A percentile compares a stretch with the other conserved stretches of the same genome.
Conservation (phyloP, 2,329 filamentous ascomycete species). For the Coniella vitis region DNA sequence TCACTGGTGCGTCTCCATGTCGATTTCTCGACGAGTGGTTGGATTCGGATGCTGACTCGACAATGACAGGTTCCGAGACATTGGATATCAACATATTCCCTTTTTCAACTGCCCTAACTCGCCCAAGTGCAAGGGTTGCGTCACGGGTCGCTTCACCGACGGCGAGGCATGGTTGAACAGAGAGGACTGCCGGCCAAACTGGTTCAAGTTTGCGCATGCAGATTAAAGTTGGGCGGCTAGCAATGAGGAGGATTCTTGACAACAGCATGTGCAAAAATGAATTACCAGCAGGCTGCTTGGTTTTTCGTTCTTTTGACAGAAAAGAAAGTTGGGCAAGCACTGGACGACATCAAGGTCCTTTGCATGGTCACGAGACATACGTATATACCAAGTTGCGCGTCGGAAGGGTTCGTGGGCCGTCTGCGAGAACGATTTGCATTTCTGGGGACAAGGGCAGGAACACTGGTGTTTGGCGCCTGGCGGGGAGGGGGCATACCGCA, state of each 20-base stretch:
- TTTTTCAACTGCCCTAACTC: slow-evolving; percentile 99
- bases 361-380: not conserved
- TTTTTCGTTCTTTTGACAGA: no score
- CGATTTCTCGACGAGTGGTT: not conserved
- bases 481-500: slow-evolving; percentile 5
- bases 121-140: slow-evolving; percentile 83
- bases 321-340: not conserved
- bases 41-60: not conserved
- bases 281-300: no score
- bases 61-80: slow-evolving; percentile 85
- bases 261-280: no score
- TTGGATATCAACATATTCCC: slow-evolving; percentile 95
- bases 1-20: slow-evolving; percentile 67
- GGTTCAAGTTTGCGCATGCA: slow-evolving; percentile 93
- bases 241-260: no score
- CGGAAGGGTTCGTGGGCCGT: slow-evolving; percentile 9
- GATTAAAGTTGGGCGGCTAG: no score
- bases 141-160: slow-evolving; percentile 81
- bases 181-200: slow-evolving; percentile 92
- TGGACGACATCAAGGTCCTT: no score
- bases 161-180: slow-evolving; percentile 78
- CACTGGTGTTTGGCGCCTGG: slow-evolving; percentile 15
- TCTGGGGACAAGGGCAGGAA: slow-evolving; percentile 1
- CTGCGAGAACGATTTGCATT: slow-evolving; percentile 11
- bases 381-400: slow-evolving; percentile 7